Evolutionary conservation across 805 yeast genomes (phyloP).

Genomic region (Kregervanrija pseudodelftensis): DNA sequence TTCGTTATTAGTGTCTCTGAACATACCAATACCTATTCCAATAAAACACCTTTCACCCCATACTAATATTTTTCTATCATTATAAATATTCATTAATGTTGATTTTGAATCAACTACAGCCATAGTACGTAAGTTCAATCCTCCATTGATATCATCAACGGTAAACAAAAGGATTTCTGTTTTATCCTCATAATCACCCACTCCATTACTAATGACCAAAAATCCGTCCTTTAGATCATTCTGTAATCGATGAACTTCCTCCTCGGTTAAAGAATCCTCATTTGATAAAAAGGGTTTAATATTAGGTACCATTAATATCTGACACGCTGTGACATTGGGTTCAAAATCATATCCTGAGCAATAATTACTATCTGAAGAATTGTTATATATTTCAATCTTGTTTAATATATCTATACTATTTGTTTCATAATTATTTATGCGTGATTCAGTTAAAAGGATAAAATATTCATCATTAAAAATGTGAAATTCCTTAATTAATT

Average conservation of each 20-base stretch:
- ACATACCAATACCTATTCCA: neutral
- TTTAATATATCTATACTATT: neutral
- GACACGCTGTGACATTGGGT: slow-evolving; percentile 7
- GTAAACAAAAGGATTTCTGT: slow-evolving; percentile 11
- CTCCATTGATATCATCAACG: slow-evolving; percentile 5
- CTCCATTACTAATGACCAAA: slow-evolving; percentile 7
- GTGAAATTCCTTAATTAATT: too few species aligned
- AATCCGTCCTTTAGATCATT: slow-evolving; percentile 7
- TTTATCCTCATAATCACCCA: slow-evolving; percentile 4
- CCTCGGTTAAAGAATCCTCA: slow-evolving; percentile 2
- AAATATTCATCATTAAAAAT: neutral
- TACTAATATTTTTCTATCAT: slow-evolving; percentile 6
- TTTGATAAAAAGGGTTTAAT: slow-evolving; percentile 7
- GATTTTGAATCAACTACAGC: slow-evolving; percentile 8
- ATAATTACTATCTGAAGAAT: neutral
- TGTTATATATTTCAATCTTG: slow-evolving; percentile 3
- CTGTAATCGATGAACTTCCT: slow-evolving; percentile 1
- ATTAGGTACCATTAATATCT: slow-evolving; percentile 2
- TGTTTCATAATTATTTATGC: slow-evolving; percentile 3
- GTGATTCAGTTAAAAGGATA: slow-evolving; percentile 6
- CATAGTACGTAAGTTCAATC: slow-evolving; percentile 8
- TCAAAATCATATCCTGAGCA: slow-evolving; percentile 14
- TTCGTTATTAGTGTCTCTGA: slow-evolving; percentile 3
- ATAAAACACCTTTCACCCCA: slow-evolving; percentile 8
- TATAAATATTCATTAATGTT: neutral